A percentile compares a stretch with the other conserved stretches of the same genome.
These are phyloP conservation scores for Diaporthe nobilis DNA, from an alignment of 2,329 filamentous ascomycete genomes.

Conservation along the genomic window DNA sequence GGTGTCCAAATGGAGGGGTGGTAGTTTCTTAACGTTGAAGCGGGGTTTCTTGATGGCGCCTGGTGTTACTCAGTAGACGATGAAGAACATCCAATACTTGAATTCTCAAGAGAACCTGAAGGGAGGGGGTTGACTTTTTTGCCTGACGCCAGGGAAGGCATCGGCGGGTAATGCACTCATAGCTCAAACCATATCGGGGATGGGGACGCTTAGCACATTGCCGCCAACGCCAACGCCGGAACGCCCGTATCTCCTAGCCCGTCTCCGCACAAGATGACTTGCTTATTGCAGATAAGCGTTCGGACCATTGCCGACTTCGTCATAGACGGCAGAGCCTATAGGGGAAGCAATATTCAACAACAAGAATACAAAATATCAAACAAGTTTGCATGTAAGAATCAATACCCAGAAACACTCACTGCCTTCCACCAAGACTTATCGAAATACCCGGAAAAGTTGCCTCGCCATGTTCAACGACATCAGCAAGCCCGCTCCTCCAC, in stretches of 20 bases:
- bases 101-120: neutral
- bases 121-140: neutral
- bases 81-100: neutral
- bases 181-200: neutral
- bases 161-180: conserved; percentile 16
- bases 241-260: neutral
- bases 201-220: neutral
- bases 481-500: conserved; percentile 38
- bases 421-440: neutral
- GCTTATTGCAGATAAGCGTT: neutral
- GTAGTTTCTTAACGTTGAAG: neutral
- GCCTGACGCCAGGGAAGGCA: neutral
- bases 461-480: conserved; percentile 36
- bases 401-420: neutral
- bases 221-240: conserved; percentile 10
- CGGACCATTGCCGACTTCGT: neutral
- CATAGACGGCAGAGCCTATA: neutral
- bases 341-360: neutral
- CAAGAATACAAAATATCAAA: neutral
- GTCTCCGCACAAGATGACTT: neutral
- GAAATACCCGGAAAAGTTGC: neutral
- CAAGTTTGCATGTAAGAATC: neutral
- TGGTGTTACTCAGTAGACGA: neutral
- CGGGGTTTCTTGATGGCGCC: neutral
- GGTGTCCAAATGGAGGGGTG: neutral